Percentiles rank a stretch among this genome's conserved stretches.
phyloP scores from a whole-genome alignment of 140 eudicot genomes.

The Bidens hawaiensis region DNA sequence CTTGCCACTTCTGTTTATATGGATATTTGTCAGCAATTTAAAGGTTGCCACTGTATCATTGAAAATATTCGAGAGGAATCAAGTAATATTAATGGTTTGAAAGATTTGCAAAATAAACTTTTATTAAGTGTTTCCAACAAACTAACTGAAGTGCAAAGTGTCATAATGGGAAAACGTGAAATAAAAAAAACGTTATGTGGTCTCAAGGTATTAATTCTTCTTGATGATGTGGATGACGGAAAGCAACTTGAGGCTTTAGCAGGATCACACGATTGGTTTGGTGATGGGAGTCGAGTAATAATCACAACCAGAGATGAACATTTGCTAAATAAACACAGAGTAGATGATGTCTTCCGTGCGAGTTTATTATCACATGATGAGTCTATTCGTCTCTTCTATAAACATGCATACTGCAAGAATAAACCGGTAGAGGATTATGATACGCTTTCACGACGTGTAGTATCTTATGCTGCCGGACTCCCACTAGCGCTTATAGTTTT shows the following conservation, averaged over 20 bases:
- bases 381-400: neutral
- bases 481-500: slow-evolving; percentile 3
- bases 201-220: too few relatives aligned
- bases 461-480: neutral
- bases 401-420: neutral
- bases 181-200: too few relatives aligned
- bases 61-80: neutral
- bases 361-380: neutral
- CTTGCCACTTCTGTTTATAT: neutral
- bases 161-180: neutral
- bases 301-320: neutral
- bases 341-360: neutral
- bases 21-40: neutral
- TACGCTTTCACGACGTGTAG: too few relatives aligned
- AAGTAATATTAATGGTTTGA: neutral
- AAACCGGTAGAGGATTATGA: neutral
- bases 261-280: too few relatives aligned
- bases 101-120: neutral
- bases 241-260: too few relatives aligned
- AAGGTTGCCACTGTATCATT: neutral
- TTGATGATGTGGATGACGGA: too few relatives aligned
- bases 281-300: too few relatives aligned
- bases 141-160: neutral
- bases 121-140: neutral
- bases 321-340: neutral